Percentiles rank a stretch among this genome's conserved stretches.
These are phyloP conservation scores for Pseudisothecium myosuroides DNA, from an alignment of 225 moss, liverwort and hornwort species.

Conservation along the genomic window DNA sequence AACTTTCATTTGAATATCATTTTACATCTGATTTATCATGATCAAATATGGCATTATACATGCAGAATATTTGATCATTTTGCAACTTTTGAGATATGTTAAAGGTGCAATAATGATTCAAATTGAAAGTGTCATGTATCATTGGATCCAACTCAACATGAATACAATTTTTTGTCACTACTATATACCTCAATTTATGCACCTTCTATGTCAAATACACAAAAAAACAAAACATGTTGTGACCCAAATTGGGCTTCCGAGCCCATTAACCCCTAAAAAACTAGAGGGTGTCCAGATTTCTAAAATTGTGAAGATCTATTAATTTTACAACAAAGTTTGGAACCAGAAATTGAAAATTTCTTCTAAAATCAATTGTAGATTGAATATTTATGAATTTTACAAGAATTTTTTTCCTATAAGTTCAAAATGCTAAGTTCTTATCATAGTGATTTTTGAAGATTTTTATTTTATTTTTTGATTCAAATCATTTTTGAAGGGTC, in stretches of 20 bases:
- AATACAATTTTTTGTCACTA: neutral
- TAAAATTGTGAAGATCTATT: too few relatives aligned
- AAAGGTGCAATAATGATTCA: neutral
- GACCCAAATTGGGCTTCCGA: accelerated
- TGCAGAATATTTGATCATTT: neutral
- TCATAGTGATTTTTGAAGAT: too few relatives aligned
- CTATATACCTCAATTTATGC: neutral
- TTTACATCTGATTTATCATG: neutral
- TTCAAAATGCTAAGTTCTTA: too few relatives aligned
- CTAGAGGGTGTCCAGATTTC: too few relatives aligned
- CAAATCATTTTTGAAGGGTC: too few relatives aligned
- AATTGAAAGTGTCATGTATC: neutral
- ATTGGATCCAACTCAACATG: accelerated
- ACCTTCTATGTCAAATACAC: neutral
- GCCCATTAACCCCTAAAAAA: neutral
- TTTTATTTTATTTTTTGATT: too few relatives aligned
- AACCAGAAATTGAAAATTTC: too few relatives aligned
- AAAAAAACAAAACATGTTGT: neutral
- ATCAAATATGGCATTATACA: neutral
- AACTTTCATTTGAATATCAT: neutral
- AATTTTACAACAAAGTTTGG: too few relatives aligned
- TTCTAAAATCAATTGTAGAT: too few relatives aligned
- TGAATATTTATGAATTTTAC: too few relatives aligned
- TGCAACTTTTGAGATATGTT: neutral
- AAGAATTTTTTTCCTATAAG: too few relatives aligned